Conservation (phyloP, 2,329 filamentous ascomycete species). For the Alternaria ventricosa region DNA sequence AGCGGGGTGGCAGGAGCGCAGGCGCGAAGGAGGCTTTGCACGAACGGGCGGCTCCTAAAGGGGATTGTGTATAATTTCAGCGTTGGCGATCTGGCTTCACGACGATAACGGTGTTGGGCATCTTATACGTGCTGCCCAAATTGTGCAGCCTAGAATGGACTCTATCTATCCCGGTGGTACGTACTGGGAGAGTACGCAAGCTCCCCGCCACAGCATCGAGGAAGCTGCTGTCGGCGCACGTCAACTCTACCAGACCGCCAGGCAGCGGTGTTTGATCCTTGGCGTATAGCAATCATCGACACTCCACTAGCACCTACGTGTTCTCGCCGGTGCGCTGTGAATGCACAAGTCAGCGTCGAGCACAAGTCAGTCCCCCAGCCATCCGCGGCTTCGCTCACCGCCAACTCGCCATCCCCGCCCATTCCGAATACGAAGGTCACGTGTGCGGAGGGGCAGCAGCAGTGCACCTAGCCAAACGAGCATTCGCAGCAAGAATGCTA, state of each 20-base stretch:
- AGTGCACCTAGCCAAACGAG: slow-evolving; percentile 6
- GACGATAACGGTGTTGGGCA: neutral
- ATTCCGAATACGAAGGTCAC: slow-evolving; percentile 21
- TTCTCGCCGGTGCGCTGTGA: slow-evolving; percentile 26
- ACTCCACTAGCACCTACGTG: slow-evolving; percentile 31
- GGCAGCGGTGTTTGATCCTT: slow-evolving; percentile 40
- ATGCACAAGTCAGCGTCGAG: slow-evolving; percentile 18
- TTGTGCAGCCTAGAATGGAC: slow-evolving; percentile 33
- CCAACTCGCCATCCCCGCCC: slow-evolving; percentile 32
- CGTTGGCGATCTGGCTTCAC: slow-evolving; percentile 2
- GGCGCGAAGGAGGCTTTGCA: slow-evolving; percentile 35
- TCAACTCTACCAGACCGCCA: slow-evolving; percentile 29
- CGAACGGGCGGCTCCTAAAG: slow-evolving; percentile 23
- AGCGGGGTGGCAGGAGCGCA: slow-evolving; percentile 45
- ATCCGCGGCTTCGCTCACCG: slow-evolving; percentile 42
- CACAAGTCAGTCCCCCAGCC: slow-evolving; percentile 34
- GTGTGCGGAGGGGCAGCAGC: slow-evolving; percentile 43
- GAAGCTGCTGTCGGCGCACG: slow-evolving; percentile 29
- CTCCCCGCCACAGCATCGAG: slow-evolving; percentile 40
- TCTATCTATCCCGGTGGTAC: slow-evolving; percentile 19
- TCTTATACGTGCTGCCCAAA: slow-evolving; percentile 21
- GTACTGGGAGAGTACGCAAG: slow-evolving; percentile 37
- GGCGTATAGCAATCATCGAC: slow-evolving; percentile 19
- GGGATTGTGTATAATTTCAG: slow-evolving; percentile 13
- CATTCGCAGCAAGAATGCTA: neutral